A percentile compares a stretch with the other conserved stretches of the same genome.
Conservation (phyloP, 2,329 filamentous ascomycete species). For the Calcarisporium arbuscula region DNA sequence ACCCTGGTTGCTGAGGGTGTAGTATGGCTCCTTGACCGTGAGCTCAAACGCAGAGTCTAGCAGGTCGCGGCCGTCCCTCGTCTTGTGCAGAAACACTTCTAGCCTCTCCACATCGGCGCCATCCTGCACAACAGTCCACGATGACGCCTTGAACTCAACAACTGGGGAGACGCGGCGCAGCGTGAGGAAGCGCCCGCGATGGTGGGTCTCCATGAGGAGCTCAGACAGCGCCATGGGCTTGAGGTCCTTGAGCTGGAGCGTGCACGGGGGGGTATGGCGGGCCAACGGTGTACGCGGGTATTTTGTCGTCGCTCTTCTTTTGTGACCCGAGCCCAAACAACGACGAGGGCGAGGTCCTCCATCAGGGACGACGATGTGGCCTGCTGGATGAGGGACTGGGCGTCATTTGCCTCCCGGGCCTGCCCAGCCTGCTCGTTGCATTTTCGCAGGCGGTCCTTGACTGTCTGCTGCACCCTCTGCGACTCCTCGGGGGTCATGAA, state of each 20-base stretch:
- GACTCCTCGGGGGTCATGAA: constrained; percentile 25
- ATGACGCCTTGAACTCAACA: constrained; percentile 14
- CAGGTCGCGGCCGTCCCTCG: constrained; percentile 22
- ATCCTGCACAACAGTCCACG: constrained; percentile 25
- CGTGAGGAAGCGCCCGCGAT: constrained; percentile 18
- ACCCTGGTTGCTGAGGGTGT: constrained; percentile 34
- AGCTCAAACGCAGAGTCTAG: constrained; percentile 27
- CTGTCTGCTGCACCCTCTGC: constrained; percentile 17
- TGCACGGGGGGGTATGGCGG: constrained; percentile 19
- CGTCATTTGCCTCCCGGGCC: constrained; percentile 14
- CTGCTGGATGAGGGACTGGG: constrained; percentile 15
- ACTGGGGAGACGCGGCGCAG: constrained; percentile 22
- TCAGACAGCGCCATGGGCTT: constrained; percentile 18
- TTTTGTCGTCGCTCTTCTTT: constrained; percentile 12
- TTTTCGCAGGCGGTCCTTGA: constrained; percentile 16
- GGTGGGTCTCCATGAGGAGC: constrained; percentile 22
- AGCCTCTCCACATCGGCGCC: constrained; percentile 20
- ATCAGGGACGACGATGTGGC: constrained; percentile 23
- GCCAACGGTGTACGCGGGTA: constrained; percentile 22
- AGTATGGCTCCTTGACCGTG: constrained; percentile 44
- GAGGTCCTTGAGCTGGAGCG: constrained; percentile 11
- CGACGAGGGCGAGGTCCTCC: constrained; percentile 22
- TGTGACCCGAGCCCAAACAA: constrained; percentile 11
- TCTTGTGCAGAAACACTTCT: constrained; percentile 28
- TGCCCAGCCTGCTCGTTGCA: constrained; percentile 15